Evolutionary conservation across 164 flowering plant species (phyloP).

Genomic region (Piper longum): DNA sequence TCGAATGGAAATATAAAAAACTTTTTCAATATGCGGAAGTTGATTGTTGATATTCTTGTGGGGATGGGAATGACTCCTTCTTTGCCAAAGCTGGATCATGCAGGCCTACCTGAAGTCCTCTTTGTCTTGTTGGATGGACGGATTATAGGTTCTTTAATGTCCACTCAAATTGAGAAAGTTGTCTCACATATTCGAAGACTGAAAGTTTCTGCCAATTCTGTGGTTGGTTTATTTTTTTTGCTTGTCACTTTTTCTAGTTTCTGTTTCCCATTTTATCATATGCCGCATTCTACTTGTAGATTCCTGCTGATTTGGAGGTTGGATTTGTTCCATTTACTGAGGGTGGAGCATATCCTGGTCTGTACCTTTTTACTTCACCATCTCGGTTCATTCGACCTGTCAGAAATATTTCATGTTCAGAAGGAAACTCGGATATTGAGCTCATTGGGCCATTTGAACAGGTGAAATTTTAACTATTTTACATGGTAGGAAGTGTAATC

Average conservation of each 20-base stretch:
- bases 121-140: constrained; percentile 79
- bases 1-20: constrained; percentile 49
- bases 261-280: background rate
- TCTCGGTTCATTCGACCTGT: constrained; percentile 91
- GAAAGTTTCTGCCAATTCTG: constrained; percentile 39
- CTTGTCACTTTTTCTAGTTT: background rate
- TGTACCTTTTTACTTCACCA: constrained; percentile 72
- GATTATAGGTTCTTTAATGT: constrained; percentile 52
- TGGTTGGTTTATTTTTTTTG: constrained; percentile 26
- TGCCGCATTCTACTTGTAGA: constrained; percentile 22
- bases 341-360: constrained; percentile 85
- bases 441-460: constrained; percentile 96
- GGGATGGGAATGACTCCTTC: constrained; percentile 65
- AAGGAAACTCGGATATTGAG: constrained; percentile 40
- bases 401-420: constrained; percentile 36
- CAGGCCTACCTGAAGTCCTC: constrained; percentile 67
- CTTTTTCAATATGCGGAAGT: constrained; percentile 33
- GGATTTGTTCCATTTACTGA: constrained; percentile 77
- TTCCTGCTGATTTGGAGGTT: constrained; percentile 87
- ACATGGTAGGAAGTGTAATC: too few species aligned
- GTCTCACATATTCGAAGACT: constrained; percentile 51
- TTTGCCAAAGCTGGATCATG: constrained; percentile 53
- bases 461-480: constrained; percentile 21
- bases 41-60: constrained; percentile 37
- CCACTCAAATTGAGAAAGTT: constrained; percentile 38